Conservation (phyloP, 495 filamentous ascomycete genomes). For the Penicillium argentinense region DNA sequence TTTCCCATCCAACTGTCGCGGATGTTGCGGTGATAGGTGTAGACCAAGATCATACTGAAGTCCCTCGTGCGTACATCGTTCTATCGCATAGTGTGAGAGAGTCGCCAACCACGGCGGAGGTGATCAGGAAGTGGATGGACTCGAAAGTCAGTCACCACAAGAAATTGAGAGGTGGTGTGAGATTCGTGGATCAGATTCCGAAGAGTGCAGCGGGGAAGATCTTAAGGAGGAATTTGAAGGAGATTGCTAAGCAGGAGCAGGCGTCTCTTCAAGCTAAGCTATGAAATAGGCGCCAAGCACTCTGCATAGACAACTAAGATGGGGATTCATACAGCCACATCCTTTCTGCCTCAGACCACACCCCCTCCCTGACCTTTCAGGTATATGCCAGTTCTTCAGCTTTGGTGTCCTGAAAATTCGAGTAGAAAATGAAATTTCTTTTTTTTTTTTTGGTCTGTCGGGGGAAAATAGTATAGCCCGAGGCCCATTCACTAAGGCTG, state of each 20-base stretch:
- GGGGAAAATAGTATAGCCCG: no score
- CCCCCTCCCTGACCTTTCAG: no score
- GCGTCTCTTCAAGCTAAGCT: background rate
- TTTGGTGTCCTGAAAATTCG: no score
- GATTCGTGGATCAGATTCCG: conserved; percentile 69
- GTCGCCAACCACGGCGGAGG: conserved; percentile 38
- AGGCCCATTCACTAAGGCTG: no score
- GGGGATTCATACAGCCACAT: no score
- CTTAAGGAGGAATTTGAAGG: conserved; percentile 55
- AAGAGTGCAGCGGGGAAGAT: conserved; percentile 78
- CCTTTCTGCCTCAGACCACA: no score
- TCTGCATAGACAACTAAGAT: no score
- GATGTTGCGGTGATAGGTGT: conserved; percentile 74
- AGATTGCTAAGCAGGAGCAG: background rate
- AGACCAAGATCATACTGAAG: conserved; percentile 61
- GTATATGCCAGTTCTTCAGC: no score
- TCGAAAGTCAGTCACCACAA: conserved; percentile 59
- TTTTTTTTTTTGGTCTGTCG: no score
- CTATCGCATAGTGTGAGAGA: conserved; percentile 40
- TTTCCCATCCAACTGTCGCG: conserved; percentile 60
- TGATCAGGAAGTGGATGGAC: conserved; percentile 54
- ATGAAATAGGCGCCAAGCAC: no score
- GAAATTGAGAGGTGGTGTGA: conserved; percentile 67
- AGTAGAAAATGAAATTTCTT: no score
- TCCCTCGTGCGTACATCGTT: conserved; percentile 75